phyloP scores from a whole-genome alignment of 192 early-diverging fungal genomes.

The Backusella psychrophila region DNA sequence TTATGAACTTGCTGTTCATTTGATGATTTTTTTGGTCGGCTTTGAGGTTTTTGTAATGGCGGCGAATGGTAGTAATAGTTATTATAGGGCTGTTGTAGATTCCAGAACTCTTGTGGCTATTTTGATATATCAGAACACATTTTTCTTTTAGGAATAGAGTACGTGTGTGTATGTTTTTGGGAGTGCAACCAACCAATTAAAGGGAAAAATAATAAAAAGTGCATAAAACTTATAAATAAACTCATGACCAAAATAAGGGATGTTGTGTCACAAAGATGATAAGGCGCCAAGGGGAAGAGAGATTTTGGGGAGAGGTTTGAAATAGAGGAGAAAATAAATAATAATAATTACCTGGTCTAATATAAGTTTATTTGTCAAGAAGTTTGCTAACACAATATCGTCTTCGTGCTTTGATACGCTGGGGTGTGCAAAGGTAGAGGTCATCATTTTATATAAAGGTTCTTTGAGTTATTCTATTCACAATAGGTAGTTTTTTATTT shows the following conservation, averaged over 20 bases:
- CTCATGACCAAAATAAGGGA: constrained; percentile 17
- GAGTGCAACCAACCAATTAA: neutral
- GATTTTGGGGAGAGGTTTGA: neutral
- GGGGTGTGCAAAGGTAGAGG: constrained; percentile 8
- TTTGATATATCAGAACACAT: constrained; percentile 10
- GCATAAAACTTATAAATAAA: constrained; percentile 20
- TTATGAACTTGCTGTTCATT: neutral
- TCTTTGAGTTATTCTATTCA: neutral
- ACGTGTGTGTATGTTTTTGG: neutral
- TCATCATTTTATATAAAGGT: neutral
- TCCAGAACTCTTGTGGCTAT: constrained; percentile 11
- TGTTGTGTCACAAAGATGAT: neutral
- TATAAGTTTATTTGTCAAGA: constrained; percentile 9
- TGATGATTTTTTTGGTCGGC: constrained; percentile 2
- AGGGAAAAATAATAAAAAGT: constrained; percentile 8
- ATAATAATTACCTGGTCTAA: constrained; percentile 21
- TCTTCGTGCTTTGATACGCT: constrained; percentile 19
- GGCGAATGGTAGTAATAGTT: neutral
- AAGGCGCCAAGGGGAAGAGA: neutral
- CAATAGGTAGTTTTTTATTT: neutral
- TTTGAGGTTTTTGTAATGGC: neutral
- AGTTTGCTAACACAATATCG: constrained; percentile 21
- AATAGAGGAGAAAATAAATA: neutral
- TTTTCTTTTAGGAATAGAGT: constrained; percentile 2
- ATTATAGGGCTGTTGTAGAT: neutral